Base-by-base conservation (phyloP, 2,329 filamentous ascomycete species). In the Thielaviopsis punctulata region DNA sequence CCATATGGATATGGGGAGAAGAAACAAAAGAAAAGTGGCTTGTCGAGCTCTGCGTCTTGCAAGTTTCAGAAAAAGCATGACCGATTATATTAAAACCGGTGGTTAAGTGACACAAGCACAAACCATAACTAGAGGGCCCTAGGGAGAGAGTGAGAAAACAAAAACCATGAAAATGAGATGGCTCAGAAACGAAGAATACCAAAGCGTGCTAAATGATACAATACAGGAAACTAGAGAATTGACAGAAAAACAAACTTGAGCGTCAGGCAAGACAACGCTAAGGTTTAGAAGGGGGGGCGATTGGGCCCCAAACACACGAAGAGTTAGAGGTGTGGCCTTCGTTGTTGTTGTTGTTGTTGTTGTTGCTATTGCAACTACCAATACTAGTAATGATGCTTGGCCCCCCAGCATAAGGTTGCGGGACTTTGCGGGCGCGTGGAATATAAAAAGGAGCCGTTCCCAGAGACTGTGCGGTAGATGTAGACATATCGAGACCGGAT, bases 201-300 rank as follows among this genome's bases (percentile, higher is more conserved):
- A 13, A 18, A 19, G n/a, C 19, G 21, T 36, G 8, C 30, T 49
- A 41, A 19, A 18, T 41, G 47, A n/a, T 22, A 24, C 23, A 41
- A 49, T n/a, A n/a, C 33, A 36, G 43, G 10, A 22, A 23, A 41
- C 15, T 41, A 36, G 39, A 46, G n/a, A 22, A n/a, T n/a, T n/a
- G 18, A 21, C 15, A 24, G 6, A 13, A 19, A 46, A 33, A 21
- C 23, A 45, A 49, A 50, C 24, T 9, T 22, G 22, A 51, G 39
- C n/a, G 13, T n/a, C 12, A 15, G 33, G 10, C 48, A 27, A 18
- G 23, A 18, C 43, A 30, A 23, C 51, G 47, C n/a, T 50, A 33
- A 30, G 63, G 69, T 63, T 58, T 61, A 22, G 60, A 56, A 30
- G 60, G 63, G n/a, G 60, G 59, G 18, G 59, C 59, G 44, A 63